Evolutionary conservation across 495 filamentous ascomycete species (phyloP), one percentile per base, ranked within the genome.

Genomic region (Aspergillus ellipticus): DNA sequence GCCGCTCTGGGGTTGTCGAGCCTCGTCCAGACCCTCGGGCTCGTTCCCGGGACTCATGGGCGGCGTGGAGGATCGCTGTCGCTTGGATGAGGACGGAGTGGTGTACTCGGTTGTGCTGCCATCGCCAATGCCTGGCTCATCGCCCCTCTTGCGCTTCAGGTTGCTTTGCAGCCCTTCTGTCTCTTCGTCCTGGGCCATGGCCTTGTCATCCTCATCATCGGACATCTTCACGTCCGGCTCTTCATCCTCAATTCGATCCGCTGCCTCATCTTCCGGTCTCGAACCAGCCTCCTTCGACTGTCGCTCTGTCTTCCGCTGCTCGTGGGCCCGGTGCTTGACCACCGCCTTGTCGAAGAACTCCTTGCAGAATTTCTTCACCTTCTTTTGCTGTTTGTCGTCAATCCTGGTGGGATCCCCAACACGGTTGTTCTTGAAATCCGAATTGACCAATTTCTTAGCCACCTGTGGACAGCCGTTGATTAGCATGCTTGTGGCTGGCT

Each of bases 271-370:
- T 72, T 64, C 61, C 43, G 67, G 58, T 26, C 63, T 63, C 52
- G 53, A 22, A 6, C 42, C 62, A n/a, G 62, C 60, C 31, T 65
- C 57, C 57, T 63, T 64, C 33, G 62, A 64, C 43, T 78, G 70
- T 42, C 72, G 77, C 53, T 82, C 79, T 3, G 75, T 74, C 65
- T 85, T 88, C 59, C 75, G 80, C 66, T 84, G 83, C 54, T 95
- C 87, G 50, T 85, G 76, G 45, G 79, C 84, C 29, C 75, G 76
- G 62, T 87, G 86, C 73, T 96, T 95, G 48, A 77, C 75, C 2
- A 90, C 84, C 0, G 88, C 91, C 63, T 90, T 91, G 29, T 92
- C 89, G 66, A 97, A 91, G 71, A 81, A 97, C 17, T 88, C 82
- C 51, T 88, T 88, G 62, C 90, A 90, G 62, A 84, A 90, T 49